Percentiles rank a stretch among this genome's conserved stretches.
Evolutionary conservation across 352 stramenopile species (phyloP).

Genomic region (Globisporangium yorkense): DNA sequence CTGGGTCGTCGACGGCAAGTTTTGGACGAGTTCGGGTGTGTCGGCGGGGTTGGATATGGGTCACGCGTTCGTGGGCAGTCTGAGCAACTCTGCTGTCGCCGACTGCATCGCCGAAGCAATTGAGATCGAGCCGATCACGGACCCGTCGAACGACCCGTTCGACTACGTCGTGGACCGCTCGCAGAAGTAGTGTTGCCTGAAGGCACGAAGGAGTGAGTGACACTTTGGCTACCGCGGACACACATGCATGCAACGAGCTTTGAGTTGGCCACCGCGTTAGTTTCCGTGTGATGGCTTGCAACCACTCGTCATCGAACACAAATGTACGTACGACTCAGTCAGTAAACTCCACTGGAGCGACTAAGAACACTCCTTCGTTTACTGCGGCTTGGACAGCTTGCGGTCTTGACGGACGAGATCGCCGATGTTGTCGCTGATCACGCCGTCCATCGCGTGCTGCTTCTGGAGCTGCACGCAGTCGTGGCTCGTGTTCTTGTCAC

Average conservation of each 20-base stretch:
- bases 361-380: background rate
- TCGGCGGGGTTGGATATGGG: slow-evolving; percentile 22
- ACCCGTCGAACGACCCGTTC: slow-evolving; percentile 10
- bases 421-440: slow-evolving; percentile 82
- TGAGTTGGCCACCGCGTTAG: too few species aligned
- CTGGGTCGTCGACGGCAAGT: slow-evolving; percentile 21
- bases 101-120: background rate
- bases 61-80: slow-evolving; percentile 5
- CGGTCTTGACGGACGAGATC: slow-evolving; percentile 58
- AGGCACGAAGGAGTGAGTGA: too few species aligned
- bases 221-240: too few species aligned
- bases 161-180: too few species aligned
- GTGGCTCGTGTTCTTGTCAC: slow-evolving; percentile 76
- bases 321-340: background rate
- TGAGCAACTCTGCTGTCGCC: background rate
- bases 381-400: slow-evolving; percentile 14
- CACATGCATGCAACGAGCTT: too few species aligned
- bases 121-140: slow-evolving; percentile 6
- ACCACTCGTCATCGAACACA: too few species aligned
- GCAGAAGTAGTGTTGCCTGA: too few species aligned
- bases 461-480: slow-evolving; percentile 68
- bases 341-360: background rate
- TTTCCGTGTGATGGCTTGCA: too few species aligned
- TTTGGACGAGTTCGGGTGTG: slow-evolving; percentile 19
- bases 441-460: slow-evolving; percentile 52